These are phyloP conservation scores for Hansenula lynferdii DNA, from an alignment of 1,139 yeast species.

Conservation along the genomic window DNA sequence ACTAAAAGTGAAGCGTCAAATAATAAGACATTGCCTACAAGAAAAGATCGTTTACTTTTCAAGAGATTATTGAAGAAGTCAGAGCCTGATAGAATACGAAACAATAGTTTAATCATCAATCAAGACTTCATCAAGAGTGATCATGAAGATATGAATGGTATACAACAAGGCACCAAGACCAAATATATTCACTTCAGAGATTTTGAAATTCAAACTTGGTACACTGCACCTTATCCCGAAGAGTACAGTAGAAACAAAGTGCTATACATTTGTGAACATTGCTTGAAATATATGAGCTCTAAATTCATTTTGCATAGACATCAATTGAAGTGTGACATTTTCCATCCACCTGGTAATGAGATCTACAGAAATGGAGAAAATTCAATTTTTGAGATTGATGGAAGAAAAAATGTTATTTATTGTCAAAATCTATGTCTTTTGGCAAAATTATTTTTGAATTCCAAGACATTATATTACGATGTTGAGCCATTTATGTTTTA, in stretches of 20 bases:
- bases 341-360: conserved; percentile 88
- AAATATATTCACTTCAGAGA: conserved; percentile 62
- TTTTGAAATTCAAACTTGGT: conserved; percentile 84
- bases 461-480: conserved; percentile 88
- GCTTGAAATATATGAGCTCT: conserved; percentile 77
- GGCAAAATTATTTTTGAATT: conserved; percentile 84
- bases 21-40: conserved; percentile 54
- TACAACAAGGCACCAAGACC: conserved; percentile 36
- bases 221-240: conserved; percentile 89
- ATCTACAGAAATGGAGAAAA: conserved; percentile 69
- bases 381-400: conserved; percentile 90
- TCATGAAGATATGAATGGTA: conserved; percentile 6
- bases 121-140: conserved; percentile 16
- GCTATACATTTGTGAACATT: conserved; percentile 77
- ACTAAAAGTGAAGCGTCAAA: conserved; percentile 58
- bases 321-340: conserved; percentile 58
- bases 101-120: conserved; percentile 19
- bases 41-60: conserved; percentile 45
- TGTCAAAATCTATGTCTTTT: conserved; percentile 87
- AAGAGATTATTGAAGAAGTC: conserved; percentile 31
- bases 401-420: conserved; percentile 72
- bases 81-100: conserved; percentile 20
- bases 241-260: conserved; percentile 63
- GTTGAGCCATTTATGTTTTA: conserved; percentile 94
- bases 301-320: conserved; percentile 69